Conservation (phyloP, 139 green algal genomes). For the Astrephomene gubernaculifera region DNA sequence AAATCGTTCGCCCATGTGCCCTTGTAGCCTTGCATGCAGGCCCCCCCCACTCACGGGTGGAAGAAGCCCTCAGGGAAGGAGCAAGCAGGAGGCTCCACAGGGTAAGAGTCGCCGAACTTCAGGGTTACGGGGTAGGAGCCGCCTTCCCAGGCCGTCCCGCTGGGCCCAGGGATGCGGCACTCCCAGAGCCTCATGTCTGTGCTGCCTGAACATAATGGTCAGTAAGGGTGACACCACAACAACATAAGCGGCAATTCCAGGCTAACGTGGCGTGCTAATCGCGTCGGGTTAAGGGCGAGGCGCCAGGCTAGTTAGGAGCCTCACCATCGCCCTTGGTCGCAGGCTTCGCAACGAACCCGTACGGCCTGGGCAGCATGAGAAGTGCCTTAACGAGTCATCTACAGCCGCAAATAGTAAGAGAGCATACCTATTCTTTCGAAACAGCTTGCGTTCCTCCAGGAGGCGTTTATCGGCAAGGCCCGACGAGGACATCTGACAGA, state of each 20-base stretch:
- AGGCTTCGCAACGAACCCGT: slow-evolving; percentile 13
- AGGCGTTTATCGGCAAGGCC: not conserved
- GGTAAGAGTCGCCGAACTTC: not conserved
- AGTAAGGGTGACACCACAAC: not conserved
- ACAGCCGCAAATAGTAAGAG: too few species aligned
- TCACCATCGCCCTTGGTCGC: slow-evolving; percentile 7
- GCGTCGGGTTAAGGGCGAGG: too few species aligned
- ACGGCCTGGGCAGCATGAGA: too few species aligned
- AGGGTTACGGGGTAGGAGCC: slow-evolving; percentile 16
- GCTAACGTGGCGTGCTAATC: too few species aligned
- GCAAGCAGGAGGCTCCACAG: not conserved
- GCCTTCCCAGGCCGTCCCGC: not conserved
- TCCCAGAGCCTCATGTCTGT: slow-evolving; percentile 2
- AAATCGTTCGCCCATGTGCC: too few species aligned
- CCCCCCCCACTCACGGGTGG: slow-evolving; percentile 42
- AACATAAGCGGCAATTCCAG: too few species aligned
- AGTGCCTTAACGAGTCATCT: too few species aligned
- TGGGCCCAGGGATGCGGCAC: slow-evolving; percentile 18
- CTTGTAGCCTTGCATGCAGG: too few species aligned
- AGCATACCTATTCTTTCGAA: slow-evolving; percentile 18
- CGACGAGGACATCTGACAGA: too few species aligned
- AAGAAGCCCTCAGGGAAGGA: slow-evolving; percentile 18
- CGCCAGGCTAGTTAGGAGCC: not conserved
- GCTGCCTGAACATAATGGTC: not conserved
- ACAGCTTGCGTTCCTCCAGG: slow-evolving; percentile 24